Conservation (phyloP, 1,284 basidiomycete genomes). For the Tilletia horrida region DNA sequence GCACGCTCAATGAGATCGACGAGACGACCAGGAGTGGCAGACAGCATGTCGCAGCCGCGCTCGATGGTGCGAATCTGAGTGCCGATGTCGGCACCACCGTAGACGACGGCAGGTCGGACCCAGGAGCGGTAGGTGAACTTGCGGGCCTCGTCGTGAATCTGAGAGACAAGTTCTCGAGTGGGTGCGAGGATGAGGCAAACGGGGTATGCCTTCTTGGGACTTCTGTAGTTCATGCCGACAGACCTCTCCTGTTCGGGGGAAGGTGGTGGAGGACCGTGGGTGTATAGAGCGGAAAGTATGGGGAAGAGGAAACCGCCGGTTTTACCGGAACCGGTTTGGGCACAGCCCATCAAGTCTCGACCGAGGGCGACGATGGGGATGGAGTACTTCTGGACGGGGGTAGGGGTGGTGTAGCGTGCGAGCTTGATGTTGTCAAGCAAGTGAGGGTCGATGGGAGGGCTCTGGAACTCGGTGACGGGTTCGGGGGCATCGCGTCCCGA, state of each 20-base stretch:
- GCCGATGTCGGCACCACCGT: conserved; percentile 97
- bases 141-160: conserved; percentile 98
- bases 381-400: conserved; percentile 99
- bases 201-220: conserved; percentile 85
- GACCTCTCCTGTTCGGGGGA: conserved; percentile 60
- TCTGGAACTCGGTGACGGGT: conserved; percentile 80
- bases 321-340: conserved; percentile 99
- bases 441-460: conserved; percentile 84
- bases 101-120: conserved; percentile 97
- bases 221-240: conserved; percentile 57
- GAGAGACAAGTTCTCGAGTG: conserved; percentile 95
- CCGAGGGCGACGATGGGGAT: conserved; percentile 90
- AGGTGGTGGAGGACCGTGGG: conserved; percentile 71
- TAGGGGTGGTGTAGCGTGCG: conserved; percentile 90
- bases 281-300: conserved; percentile 90
- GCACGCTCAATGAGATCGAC: conserved; percentile 98
- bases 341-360: conserved; percentile 97
- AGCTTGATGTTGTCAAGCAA: conserved; percentile 90
- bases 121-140: conserved; percentile 99
- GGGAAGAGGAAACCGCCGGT: conserved; percentile 99
- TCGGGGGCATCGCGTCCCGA: conserved; percentile 93
- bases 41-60: conserved; percentile 92
- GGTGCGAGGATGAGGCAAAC: conserved; percentile 94
- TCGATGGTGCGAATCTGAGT: conserved; percentile 91
- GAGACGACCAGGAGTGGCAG: conserved; percentile 96